These are phyloP conservation scores for Colletotrichum spinosum DNA, from an alignment of 2,329 filamentous ascomycete species.

Conservation along the genomic window DNA sequence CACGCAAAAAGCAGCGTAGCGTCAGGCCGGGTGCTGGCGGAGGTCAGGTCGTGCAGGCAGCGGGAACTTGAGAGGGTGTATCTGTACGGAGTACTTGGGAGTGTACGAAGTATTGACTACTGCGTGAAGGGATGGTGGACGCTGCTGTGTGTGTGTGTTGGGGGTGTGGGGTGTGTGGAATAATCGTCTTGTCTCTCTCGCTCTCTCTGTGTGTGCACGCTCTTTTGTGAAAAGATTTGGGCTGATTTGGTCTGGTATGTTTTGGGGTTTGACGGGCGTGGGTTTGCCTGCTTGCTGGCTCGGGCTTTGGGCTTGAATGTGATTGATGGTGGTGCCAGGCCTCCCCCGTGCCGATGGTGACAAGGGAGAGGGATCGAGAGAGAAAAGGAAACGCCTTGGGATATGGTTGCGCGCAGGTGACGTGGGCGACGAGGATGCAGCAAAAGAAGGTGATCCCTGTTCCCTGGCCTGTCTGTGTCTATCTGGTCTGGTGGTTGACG, in stretches of 20 bases:
- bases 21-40: neutral
- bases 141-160: too few species aligned
- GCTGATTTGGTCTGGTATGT: neutral
- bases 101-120: too few species aligned
- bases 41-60: conserved; percentile 16
- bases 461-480: neutral
- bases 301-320: neutral
- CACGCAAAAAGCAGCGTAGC: conserved; percentile 25
- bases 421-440: conserved; percentile 35
- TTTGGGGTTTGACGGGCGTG: conserved; percentile 1
- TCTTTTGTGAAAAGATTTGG: neutral
- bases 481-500: conserved; percentile 6
- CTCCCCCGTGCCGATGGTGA: conserved; percentile 6
- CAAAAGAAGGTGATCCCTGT: conserved; percentile 21
- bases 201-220: too few species aligned
- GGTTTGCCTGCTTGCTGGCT: neutral
- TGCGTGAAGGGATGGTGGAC: neutral
- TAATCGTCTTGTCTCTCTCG: neutral
- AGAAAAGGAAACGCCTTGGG: conserved; percentile 23
- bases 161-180: conserved; percentile 3
- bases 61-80: neutral
- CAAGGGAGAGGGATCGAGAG: conserved; percentile 22
- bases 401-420: conserved; percentile 33
- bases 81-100: neutral
- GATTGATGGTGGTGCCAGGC: neutral